phyloP scores from a whole-genome alignment of 2,329 filamentous ascomycete genomes.

The Trichophyton benhamiae region DNA sequence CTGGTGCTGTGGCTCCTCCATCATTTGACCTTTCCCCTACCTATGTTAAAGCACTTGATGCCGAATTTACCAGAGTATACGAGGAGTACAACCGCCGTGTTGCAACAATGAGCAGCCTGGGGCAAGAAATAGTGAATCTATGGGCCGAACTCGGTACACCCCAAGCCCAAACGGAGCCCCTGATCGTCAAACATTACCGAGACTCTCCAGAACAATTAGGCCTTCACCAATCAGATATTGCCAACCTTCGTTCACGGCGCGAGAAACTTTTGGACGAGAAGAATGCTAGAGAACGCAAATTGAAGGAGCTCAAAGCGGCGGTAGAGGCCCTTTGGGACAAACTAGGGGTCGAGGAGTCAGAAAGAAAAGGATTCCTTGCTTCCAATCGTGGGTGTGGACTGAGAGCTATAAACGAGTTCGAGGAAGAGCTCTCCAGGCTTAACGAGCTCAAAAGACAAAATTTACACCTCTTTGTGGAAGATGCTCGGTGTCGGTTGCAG shows the following conservation, averaged over 20 bases:
- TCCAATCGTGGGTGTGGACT: slow-evolving; percentile 82
- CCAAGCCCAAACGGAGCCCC: slow-evolving; percentile 77
- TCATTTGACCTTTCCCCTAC: slow-evolving; percentile 84
- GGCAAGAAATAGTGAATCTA: slow-evolving; percentile 78
- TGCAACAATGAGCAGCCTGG: slow-evolving; percentile 57
- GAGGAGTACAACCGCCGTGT: slow-evolving; percentile 88
- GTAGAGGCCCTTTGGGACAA: slow-evolving; percentile 88
- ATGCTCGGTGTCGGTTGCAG: slow-evolving; percentile 78
- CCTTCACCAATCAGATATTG: slow-evolving; percentile 74
- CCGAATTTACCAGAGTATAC: slow-evolving; percentile 87
- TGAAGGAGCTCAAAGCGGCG: slow-evolving; percentile 61
- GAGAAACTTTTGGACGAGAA: slow-evolving; percentile 85
- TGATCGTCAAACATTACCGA: slow-evolving; percentile 78
- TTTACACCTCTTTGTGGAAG: slow-evolving; percentile 88
- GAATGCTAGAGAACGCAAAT: slow-evolving; percentile 61
- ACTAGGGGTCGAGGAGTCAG: slow-evolving; percentile 66
- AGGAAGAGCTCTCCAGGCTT: slow-evolving; percentile 73
- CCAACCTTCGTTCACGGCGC: slow-evolving; percentile 56
- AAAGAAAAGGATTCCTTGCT: slow-evolving; percentile 75
- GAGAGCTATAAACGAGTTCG: slow-evolving; percentile 87
- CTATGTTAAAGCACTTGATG: slow-evolving; percentile 76
- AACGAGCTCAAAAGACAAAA: slow-evolving; percentile 94
- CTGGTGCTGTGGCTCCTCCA: slow-evolving; percentile 62
- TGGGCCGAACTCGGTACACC: slow-evolving; percentile 95
- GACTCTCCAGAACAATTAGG: slow-evolving; percentile 90